Evolutionary conservation across 1,139 yeast species (phyloP), one percentile per base, ranked within the genome.

Genomic region (Debaryomyces psychrophilus): DNA sequence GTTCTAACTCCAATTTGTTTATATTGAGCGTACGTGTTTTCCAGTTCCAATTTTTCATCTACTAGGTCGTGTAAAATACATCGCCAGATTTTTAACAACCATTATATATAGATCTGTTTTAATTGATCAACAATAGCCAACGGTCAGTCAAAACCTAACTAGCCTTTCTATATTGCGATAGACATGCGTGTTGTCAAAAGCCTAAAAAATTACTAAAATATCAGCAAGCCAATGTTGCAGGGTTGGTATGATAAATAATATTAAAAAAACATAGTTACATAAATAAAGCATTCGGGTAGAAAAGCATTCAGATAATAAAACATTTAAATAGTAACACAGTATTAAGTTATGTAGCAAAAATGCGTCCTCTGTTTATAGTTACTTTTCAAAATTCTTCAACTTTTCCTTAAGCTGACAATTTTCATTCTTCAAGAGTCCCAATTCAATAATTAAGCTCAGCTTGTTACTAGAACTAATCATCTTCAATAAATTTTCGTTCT

Each of bases 401-500:
- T 52, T 51, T 20, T 50, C 52, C 38, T 55, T 57, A 35, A 62
- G 54, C 8, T 41, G 34, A 36, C 53, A 45, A 41, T 59, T 51
- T 46, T 79, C 80, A 43, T 49, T 67, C 51, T 79, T 77, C 44
- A 87, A 68, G 39, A 85, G 62, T 12, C 86, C 89, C 37, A 86
- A 64, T 62, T 87, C 90, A 37, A 87, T 79, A 50, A 85, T 80
- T 53, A 84, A 71, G 56, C 87, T 88, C 56, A 85, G 85, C 41
- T 86, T 77, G 57, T 82, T 82, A 14, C 95, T 89, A 60, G 76
- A 83, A 51, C 90, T 82, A 11, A 87, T 64, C 83, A 87, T 81
- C 55, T 81, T 79, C 50, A 87, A 76, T 62, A 90, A 76, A 48
- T 77, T 79, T 47, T 82, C 85, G 60, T 90, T 90, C 61, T 90